Evolutionary conservation across 1,284 basidiomycete species (phyloP).

Genomic region (Peniophora sp.): DNA sequence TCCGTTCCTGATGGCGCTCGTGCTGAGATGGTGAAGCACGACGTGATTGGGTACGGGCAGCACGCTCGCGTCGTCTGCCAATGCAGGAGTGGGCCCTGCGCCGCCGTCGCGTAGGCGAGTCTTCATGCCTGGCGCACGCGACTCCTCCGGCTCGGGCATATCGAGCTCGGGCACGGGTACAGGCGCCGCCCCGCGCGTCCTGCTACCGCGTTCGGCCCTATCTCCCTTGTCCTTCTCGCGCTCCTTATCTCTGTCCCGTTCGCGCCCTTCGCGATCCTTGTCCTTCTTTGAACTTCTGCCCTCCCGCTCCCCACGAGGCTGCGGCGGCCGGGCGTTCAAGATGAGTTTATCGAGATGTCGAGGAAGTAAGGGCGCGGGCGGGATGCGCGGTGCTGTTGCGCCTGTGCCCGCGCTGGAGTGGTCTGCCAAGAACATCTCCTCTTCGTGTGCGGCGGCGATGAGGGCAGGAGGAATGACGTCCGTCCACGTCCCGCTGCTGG

Average conservation of each 20-base stretch:
- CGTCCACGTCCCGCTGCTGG: slow-evolving; percentile 60
- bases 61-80: slow-evolving; percentile 88
- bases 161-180: neutral
- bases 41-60: slow-evolving; percentile 93
- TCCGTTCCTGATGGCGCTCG: slow-evolving; percentile 92
- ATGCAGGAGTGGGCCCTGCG: slow-evolving; percentile 18
- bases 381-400: slow-evolving; percentile 54
- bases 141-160: neutral
- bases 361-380: slow-evolving; percentile 81
- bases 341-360: slow-evolving; percentile 93
- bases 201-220: neutral
- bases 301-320: slow-evolving; percentile 12
- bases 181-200: neutral
- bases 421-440: slow-evolving; percentile 63
- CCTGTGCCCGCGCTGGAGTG: neutral
- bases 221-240: neutral
- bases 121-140: neutral
- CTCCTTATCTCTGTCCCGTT: slow-evolving; percentile 30
- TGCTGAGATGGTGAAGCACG: slow-evolving; percentile 92
- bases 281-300: slow-evolving; percentile 10
- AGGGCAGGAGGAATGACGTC: slow-evolving; percentile 68
- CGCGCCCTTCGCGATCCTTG: slow-evolving; percentile 19
- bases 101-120: slow-evolving; percentile 2
- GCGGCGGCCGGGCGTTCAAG: slow-evolving; percentile 51
- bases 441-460: slow-evolving; percentile 72